Evolutionary conservation across 345 rosid genomes (phyloP).

Genomic region (Salix brachista): DNA sequence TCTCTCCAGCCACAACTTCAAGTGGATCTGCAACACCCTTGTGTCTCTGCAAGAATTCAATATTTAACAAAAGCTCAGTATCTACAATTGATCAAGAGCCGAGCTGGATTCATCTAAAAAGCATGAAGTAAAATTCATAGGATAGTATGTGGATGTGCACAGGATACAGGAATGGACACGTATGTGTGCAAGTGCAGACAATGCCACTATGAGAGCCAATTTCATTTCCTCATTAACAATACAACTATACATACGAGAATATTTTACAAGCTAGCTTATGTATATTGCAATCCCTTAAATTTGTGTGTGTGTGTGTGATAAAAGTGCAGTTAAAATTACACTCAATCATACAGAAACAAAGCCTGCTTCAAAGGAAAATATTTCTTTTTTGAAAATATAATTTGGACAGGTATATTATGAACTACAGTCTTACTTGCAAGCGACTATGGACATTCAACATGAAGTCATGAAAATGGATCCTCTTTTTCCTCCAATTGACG

Average conservation of each 20-base stretch:
- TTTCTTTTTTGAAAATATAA: background rate
- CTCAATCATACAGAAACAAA: background rate
- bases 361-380: constrained; percentile 1
- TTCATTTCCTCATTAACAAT: too few species aligned
- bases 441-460: constrained; percentile 93
- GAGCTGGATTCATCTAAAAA: constrained; percentile 6
- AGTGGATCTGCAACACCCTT: constrained; percentile 93
- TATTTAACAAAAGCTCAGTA: background rate
- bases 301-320: too few species aligned
- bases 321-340: background rate
- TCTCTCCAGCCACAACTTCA: constrained; percentile 95
- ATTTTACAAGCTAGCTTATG: background rate
- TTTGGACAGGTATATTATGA: background rate
- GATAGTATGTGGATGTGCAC: too few species aligned
- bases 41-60: constrained; percentile 64
- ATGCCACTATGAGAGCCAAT: too few species aligned
- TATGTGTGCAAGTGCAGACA: too few species aligned
- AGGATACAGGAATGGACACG: too few species aligned
- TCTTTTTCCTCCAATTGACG: constrained; percentile 79
- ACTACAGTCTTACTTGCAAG: constrained; percentile 59
- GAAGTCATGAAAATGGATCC: constrained; percentile 98
- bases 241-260: background rate
- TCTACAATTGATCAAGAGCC: constrained; percentile 1
- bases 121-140: background rate
- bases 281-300: background rate